Evolutionary conservation across 2,329 filamentous ascomycete genomes (phyloP), one percentile per base, ranked within the genome.

Genomic region (Periglandula ipomoeae): DNA sequence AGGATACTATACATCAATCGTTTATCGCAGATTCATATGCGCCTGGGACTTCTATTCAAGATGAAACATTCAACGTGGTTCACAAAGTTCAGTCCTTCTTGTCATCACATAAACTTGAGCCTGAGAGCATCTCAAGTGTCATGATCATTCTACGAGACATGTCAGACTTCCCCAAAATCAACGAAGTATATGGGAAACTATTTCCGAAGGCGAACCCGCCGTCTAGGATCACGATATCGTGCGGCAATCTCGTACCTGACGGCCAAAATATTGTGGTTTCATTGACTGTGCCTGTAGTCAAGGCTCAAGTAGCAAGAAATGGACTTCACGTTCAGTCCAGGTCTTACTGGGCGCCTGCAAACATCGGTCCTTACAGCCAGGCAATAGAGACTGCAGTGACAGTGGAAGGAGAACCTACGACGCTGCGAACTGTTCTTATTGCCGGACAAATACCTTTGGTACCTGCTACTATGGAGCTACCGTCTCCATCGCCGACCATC

Each of bases 331-430:
- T 98, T 5, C 93, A 97, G 67, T 90, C 87, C 3, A 75, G 87
- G 35, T 95, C 89, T 10, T 97, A 97, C 72, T 98, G 93, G 93
- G 93, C 93, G 0, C 93, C 93, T 0, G 91, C 93, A 19, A 97
- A 97, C 61, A 97, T 98, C 47, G 93, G 93, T 0, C 93, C 93
- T 0, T 97, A 97, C 66, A 96, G 90, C 49, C 93, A 98, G 69
- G 89, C 89, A 4, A 81, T 93, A 44, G 73, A 77, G 2, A 68
- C 80, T 10, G 67, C 62, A 3, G 48, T 67, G 11, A 58, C 57
- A 15, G 47, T 49, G 11, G 44, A 46, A 7, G 32, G 46, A 4
- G 48, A 51, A 15, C 43, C 47, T n/a, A 53, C 51, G 4, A 58
- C 59, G 2, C 52, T 66, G 2, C 62, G 66, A 34, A 52, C 66